phyloP scores from a whole-genome alignment of 2,329 filamentous ascomycete species.

The Aspergillus nomiae region DNA sequence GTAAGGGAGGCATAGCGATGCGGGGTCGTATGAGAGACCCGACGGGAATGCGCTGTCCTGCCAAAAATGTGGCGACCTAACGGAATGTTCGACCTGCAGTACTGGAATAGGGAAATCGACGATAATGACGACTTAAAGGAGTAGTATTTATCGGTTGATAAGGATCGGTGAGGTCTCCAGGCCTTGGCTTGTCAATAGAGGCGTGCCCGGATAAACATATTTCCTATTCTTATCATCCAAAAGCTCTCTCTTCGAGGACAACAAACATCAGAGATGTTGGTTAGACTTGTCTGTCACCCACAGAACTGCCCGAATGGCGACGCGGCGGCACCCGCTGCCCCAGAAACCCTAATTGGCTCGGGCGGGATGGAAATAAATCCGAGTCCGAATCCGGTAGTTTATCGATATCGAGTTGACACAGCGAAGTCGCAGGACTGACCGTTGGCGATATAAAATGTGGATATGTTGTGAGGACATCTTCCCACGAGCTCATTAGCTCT shows the following conservation, averaged over 20 bases:
- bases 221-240: neutral
- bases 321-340: neutral
- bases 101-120: neutral
- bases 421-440: neutral
- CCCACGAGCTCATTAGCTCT: neutral
- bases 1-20: slow-evolving; percentile 65
- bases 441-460: too few species aligned
- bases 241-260: neutral
- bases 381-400: neutral
- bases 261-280: neutral
- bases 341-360: neutral
- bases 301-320: neutral
- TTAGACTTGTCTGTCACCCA: neutral
- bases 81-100: neutral
- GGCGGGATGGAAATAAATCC: neutral
- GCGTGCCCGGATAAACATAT: neutral
- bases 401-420: neutral
- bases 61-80: neutral
- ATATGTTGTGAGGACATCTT: too few species aligned
- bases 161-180: neutral
- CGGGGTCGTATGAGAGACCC: neutral
- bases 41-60: neutral
- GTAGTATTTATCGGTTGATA: neutral
- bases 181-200: neutral
- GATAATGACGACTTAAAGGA: neutral